phyloP scores from a whole-genome alignment of 176 grass and related monocot species.

The Paspalum vaginatum region DNA sequence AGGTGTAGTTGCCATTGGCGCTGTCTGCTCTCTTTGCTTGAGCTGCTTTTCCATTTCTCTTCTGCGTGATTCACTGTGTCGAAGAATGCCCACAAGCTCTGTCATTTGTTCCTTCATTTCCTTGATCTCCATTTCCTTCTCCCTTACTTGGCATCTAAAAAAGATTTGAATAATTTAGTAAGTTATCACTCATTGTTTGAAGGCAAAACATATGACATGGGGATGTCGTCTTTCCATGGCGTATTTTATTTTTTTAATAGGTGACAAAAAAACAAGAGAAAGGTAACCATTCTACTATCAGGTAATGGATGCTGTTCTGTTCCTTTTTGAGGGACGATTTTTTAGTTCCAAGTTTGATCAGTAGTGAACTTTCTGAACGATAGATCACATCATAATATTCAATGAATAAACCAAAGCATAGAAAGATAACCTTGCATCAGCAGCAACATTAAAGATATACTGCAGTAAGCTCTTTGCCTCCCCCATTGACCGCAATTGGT shows the following conservation, averaged over 20 bases:
- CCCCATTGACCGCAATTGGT: constrained; percentile 83
- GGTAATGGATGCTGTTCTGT: constrained; percentile 12
- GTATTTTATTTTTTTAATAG: background rate
- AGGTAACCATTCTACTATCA: constrained; percentile 17
- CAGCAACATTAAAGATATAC: constrained; percentile 80
- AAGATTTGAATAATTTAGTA: constrained; percentile 28
- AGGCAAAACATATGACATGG: constrained; percentile 20
- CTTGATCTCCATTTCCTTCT: constrained; percentile 85
- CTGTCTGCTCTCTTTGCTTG: constrained; percentile 75
- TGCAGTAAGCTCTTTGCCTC: constrained; percentile 95
- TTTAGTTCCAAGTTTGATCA: constrained; percentile 28
- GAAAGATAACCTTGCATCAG: constrained; percentile 74
- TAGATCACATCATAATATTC: background rate
- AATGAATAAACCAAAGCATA: constrained; percentile 23
- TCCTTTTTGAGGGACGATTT: background rate
- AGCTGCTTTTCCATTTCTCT: constrained; percentile 84
- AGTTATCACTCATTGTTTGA: background rate
- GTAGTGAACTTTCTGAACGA: constrained; percentile 8
- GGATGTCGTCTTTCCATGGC: background rate
- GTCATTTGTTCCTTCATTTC: constrained; percentile 96
- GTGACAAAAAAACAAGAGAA: background rate
- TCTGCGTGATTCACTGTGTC: constrained; percentile 78
- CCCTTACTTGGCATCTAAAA: constrained; percentile 74
- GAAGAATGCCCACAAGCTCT: constrained; percentile 83
- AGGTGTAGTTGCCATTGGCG: constrained; percentile 60